A percentile compares a stretch with the other conserved stretches of the same genome.
These are phyloP conservation scores for Populus hybrid DNA, from an alignment of 441 rosid genomes.

Conservation along the genomic window DNA sequence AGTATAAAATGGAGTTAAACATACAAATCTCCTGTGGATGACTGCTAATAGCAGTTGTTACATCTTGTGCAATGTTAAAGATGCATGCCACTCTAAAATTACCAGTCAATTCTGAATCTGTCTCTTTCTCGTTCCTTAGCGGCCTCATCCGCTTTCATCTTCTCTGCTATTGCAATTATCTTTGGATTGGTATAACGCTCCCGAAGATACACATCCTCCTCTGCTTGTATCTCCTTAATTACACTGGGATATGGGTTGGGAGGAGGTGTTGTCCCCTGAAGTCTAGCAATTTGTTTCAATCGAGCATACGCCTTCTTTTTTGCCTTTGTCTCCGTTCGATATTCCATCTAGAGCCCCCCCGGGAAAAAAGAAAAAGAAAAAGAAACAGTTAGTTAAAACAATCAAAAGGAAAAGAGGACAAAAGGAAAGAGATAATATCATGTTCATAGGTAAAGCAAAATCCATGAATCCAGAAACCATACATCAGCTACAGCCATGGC, in stretches of 20 bases:
- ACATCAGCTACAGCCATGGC: slow-evolving; percentile 85
- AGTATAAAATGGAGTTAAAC: too few species aligned
- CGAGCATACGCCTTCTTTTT: slow-evolving; percentile 63
- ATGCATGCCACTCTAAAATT: not conserved
- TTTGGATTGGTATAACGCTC: slow-evolving; percentile 44
- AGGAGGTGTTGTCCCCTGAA: slow-evolving; percentile 65
- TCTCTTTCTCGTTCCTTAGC: slow-evolving; percentile 39
- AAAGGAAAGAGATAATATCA: not conserved
- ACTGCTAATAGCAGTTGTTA: not conserved
- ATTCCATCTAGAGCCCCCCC: slow-evolving; percentile 55
- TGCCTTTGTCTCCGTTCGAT: slow-evolving; percentile 48
- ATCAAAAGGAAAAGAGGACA: not conserved
- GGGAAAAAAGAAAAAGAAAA: too few species aligned
- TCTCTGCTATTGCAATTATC: slow-evolving; percentile 38
- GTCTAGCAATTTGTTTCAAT: slow-evolving; percentile 53
- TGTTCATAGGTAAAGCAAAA: not conserved
- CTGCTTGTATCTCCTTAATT: slow-evolving; percentile 53
- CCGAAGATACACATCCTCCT: slow-evolving; percentile 41
- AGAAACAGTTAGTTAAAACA: not conserved
- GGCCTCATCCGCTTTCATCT: slow-evolving; percentile 56
- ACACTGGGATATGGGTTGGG: slow-evolving; percentile 72
- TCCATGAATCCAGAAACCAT: slow-evolving; percentile 21
- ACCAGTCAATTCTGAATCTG: slow-evolving; percentile 36
- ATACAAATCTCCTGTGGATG: not conserved
- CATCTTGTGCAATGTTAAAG: not conserved